phyloP scores from a whole-genome alignment of 2,329 filamentous ascomycete species.

The Aaosphaeria arxii region DNA sequence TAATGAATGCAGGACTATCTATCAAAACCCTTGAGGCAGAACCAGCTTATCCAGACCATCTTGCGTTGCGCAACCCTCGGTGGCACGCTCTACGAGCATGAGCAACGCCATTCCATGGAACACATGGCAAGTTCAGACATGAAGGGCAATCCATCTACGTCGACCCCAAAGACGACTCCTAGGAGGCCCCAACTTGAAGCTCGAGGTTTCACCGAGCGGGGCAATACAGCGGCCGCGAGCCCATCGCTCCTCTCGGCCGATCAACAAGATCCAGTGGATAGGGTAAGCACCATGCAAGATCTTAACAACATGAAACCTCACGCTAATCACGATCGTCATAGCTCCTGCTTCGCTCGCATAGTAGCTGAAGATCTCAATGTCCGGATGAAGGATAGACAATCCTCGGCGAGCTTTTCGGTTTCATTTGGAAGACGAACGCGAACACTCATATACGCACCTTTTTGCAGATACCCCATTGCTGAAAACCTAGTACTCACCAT shows the following conservation, averaged over 20 bases:
- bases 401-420: neutral
- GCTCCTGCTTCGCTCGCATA: slow-evolving; percentile 49
- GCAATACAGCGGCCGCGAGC: slow-evolving; percentile 57
- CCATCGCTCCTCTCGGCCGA: slow-evolving; percentile 61
- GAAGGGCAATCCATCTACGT: slow-evolving; percentile 29
- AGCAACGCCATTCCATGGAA: slow-evolving; percentile 34
- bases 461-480: no score
- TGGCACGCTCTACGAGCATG: slow-evolving; percentile 73
- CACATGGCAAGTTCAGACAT: slow-evolving; percentile 28
- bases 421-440: neutral
- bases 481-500: no score
- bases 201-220: slow-evolving; percentile 68
- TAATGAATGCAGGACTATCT: slow-evolving; percentile 68
- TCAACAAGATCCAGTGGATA: slow-evolving; percentile 59
- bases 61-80: slow-evolving; percentile 94
- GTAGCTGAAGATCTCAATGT: slow-evolving; percentile 38
- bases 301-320: slow-evolving; percentile 1
- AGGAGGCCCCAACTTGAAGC: slow-evolving; percentile 56
- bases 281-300: slow-evolving; percentile 42
- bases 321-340: slow-evolving; percentile 12
- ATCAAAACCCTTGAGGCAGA: slow-evolving; percentile 94
- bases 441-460: no score
- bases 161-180: slow-evolving; percentile 12
- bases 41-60: slow-evolving; percentile 96
- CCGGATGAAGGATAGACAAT: neutral